A percentile compares a stretch with the other conserved stretches of the same genome.
Conservation (phyloP, 371 early-diverging fungal genomes). For the Gilbertella persicaria region DNA sequence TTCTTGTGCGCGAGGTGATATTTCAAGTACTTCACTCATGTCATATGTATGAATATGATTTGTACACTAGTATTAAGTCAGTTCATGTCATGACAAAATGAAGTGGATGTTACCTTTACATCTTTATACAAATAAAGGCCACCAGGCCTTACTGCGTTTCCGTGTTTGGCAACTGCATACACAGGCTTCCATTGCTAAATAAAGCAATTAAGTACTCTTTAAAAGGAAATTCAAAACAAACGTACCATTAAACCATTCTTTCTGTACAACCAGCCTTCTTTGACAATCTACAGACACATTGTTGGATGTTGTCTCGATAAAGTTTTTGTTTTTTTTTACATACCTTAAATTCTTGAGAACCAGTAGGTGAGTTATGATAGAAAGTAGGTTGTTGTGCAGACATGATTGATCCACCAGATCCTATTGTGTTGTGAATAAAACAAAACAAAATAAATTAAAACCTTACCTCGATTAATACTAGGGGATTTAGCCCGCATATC, state of each 20-base stretch:
- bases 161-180: conserved; percentile 58
- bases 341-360: conserved; percentile 35
- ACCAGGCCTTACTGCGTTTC: conserved; percentile 50
- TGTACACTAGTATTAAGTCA: conserved; percentile 28
- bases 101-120: conserved; percentile 46
- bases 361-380: conserved; percentile 3
- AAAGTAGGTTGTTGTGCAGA: conserved; percentile 10
- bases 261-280: conserved; percentile 51
- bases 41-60: conserved; percentile 53
- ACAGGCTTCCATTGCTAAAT: conserved; percentile 53
- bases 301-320: neutral
- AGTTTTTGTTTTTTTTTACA: neutral
- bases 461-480: conserved; percentile 21
- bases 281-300: conserved; percentile 30
- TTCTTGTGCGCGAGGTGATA: conserved; percentile 47
- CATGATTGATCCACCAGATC: conserved; percentile 22
- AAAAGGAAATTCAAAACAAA: neutral
- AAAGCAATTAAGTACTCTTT: conserved; percentile 3
- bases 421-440: conserved; percentile 8
- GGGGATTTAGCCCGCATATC: conserved; percentile 19
- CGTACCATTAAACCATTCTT: conserved; percentile 49
- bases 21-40: conserved; percentile 53
- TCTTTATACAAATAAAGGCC: conserved; percentile 51
- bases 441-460: neutral
- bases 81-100: neutral